phyloP scores from a whole-genome alignment of 2,329 filamentous ascomycete species.

The Pestalotiopsis sp. region DNA sequence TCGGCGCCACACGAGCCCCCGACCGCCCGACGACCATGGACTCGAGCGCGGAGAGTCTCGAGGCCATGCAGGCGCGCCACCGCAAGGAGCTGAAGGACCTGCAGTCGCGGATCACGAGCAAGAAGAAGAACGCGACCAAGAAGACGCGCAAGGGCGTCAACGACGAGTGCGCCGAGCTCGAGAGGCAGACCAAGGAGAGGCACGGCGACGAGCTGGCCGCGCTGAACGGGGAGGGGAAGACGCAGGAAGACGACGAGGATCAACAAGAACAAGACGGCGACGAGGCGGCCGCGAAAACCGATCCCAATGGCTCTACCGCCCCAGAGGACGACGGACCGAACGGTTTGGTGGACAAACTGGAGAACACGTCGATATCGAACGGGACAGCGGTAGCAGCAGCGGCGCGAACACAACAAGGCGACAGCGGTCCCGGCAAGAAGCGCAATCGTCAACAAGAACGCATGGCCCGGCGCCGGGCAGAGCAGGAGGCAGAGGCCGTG shows the following conservation, averaged over 20 bases:
- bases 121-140: conserved; percentile 96
- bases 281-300: conserved; percentile 5
- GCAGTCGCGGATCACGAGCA: conserved; percentile 82
- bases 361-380: conserved; percentile 15
- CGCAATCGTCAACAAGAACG: conserved; percentile 91
- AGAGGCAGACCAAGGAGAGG: conserved; percentile 66
- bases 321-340: conserved; percentile 23
- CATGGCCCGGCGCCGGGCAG: conserved; percentile 84
- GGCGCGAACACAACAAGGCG: conserved; percentile 12
- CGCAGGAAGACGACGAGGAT: conserved; percentile 15
- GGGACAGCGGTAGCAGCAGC: conserved; percentile 10
- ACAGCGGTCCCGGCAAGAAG: conserved; percentile 59
- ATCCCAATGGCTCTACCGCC: not conserved
- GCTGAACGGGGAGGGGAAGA: conserved; percentile 32
- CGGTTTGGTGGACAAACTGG: conserved; percentile 22
- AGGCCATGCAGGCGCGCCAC: conserved; percentile 78
- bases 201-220: conserved; percentile 64
- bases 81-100: conserved; percentile 88
- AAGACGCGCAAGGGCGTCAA: conserved; percentile 77
- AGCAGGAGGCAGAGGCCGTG: conserved; percentile 70
- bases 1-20: not conserved
- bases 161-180: conserved; percentile 73
- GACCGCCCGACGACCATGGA: not conserved
- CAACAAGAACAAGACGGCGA: conserved; percentile 26
- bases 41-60: conserved; percentile 58